Evolutionary conservation across 164 flowering plant species (phyloP).

Genomic region (Berberis thunbergii): DNA sequence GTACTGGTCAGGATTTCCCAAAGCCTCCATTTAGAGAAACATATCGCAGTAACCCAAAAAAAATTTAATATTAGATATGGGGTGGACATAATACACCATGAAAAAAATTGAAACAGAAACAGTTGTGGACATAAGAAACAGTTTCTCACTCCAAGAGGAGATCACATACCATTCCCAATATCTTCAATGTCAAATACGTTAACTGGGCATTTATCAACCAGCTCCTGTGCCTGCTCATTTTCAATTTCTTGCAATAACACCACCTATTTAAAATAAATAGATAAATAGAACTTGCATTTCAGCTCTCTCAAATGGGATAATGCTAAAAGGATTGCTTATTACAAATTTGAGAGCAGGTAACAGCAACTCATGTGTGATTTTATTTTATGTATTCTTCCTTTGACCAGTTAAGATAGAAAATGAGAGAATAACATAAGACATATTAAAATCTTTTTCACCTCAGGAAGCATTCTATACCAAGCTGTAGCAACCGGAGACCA

Average conservation of each 20-base stretch:
- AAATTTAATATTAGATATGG: too few species aligned
- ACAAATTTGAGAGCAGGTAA: too few species aligned
- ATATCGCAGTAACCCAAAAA: too few species aligned
- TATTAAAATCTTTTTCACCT: constrained; percentile 38
- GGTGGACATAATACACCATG: neutral
- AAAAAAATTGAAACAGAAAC: neutral
- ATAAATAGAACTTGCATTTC: neutral
- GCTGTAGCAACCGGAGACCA: constrained; percentile 98
- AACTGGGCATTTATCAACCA: constrained; percentile 63
- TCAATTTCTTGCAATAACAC: constrained; percentile 56
- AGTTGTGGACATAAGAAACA: neutral
- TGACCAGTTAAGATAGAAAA: neutral
- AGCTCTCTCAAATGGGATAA: neutral
- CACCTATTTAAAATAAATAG: constrained; percentile 33
- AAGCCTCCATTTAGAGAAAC: too few species aligned
- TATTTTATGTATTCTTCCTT: too few species aligned
- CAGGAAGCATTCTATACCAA: constrained; percentile 97
- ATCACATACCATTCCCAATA: constrained; percentile 43
- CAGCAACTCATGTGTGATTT: too few species aligned
- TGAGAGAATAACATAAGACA: neutral
- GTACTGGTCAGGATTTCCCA: too few species aligned
- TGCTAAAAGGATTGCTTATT: too few species aligned
- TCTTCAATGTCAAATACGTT: constrained; percentile 93
- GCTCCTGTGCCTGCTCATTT: constrained; percentile 60
- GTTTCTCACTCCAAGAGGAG: neutral